phyloP scores from a whole-genome alignment of 148 eudicot genomes.

The Pharnaceum exiguum region DNA sequence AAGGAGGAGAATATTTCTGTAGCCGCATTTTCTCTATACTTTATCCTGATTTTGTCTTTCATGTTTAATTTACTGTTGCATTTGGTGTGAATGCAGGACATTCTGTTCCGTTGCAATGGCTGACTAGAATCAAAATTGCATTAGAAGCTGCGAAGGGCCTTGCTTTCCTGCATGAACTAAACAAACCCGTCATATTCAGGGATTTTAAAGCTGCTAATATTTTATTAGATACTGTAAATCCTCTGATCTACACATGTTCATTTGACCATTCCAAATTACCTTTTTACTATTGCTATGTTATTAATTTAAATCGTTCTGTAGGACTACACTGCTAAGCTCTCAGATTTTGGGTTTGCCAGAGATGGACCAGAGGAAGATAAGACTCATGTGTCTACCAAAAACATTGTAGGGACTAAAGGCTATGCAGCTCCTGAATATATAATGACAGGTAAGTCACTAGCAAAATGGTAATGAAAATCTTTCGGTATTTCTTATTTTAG shows the following conservation, averaged over 20 bases:
- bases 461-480: neutral
- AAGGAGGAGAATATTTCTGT: neutral
- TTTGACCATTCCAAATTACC: neutral
- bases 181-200: slow-evolving; percentile 61
- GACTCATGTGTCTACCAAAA: slow-evolving; percentile 50
- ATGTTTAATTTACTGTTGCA: neutral
- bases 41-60: neutral
- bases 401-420: slow-evolving; percentile 67
- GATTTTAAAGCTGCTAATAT: slow-evolving; percentile 83
- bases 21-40: neutral
- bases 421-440: slow-evolving; percentile 63
- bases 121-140: slow-evolving; percentile 68
- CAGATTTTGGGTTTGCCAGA: slow-evolving; percentile 79
- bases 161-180: slow-evolving; percentile 67
- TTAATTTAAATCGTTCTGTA: slow-evolving; percentile 9
- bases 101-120: slow-evolving; percentile 58
- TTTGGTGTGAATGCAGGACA: slow-evolving; percentile 37
- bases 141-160: slow-evolving; percentile 78
- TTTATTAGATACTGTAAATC: slow-evolving; percentile 46
- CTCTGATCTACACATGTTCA: neutral
- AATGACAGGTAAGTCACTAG: slow-evolving; percentile 42
- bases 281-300: neutral
- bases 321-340: slow-evolving; percentile 67
- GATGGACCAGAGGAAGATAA: slow-evolving; percentile 78
- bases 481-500: neutral